Conservation (phyloP, 2,329 filamentous ascomycete genomes). For the Metarhizium anisopliae region DNA sequence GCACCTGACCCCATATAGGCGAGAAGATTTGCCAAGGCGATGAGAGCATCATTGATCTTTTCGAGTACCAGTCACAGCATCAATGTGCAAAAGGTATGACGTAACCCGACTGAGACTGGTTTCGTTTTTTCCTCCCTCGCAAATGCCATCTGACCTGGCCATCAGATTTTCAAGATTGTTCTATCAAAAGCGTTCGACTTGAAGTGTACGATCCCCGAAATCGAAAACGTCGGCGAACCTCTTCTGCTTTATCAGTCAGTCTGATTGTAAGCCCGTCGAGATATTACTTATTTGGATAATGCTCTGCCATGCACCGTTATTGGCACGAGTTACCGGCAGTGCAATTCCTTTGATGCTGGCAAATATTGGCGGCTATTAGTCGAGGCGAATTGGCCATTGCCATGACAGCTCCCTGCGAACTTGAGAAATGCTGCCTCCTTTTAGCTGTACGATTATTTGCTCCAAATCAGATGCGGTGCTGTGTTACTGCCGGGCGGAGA, state of each 20-base stretch:
- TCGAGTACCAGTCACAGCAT: constrained; percentile 99
- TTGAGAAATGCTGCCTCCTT: neutral
- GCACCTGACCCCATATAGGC: constrained; percentile 44
- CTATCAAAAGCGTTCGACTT: constrained; percentile 97
- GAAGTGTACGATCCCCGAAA: constrained; percentile 98
- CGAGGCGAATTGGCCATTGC: neutral
- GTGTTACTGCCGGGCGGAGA: neutral
- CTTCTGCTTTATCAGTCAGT: constrained; percentile 77
- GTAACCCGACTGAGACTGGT: neutral
- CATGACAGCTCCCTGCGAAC: neutral
- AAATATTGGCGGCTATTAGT: neutral
- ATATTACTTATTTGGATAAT: neutral
- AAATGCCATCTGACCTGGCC: constrained; percentile 2
- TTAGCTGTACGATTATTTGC: neutral
- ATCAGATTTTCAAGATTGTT: constrained; percentile 98
- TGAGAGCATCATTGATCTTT: constrained; percentile 96
- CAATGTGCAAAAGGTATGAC: constrained; percentile 86
- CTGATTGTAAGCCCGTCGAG: constrained; percentile 12
- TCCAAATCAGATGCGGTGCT: neutral
- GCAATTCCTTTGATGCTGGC: neutral
- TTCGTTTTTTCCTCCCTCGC: neutral
- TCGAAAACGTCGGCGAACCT: constrained; percentile 95
- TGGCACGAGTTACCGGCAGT: neutral
- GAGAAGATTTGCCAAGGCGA: constrained; percentile 91
- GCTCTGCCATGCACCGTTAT: neutral